Base-by-base conservation (phyloP, 2,329 filamentous ascomycete species). In the Xylariaceae sp. region DNA sequence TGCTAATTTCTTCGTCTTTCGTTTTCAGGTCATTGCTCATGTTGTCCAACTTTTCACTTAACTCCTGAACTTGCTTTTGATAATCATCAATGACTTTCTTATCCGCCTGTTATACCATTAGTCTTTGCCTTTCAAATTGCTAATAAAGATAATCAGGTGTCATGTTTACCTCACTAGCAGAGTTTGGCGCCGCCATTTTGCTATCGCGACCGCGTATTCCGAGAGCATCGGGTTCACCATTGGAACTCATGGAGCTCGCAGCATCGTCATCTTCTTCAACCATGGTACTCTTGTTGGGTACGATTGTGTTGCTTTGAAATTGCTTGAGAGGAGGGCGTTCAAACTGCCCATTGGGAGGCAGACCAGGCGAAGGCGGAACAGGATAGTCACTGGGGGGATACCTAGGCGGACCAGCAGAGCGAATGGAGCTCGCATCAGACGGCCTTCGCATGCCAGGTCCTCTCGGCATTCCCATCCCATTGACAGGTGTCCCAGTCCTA, bases 261-360 rank as follows among this genome's bases (percentile, higher is more conserved):
- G 77, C 79, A 58, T 90, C 89, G 61, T 96, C 91, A 59, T 96
- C 92, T 67, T 97, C 94, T 69, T 99, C 94, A 1, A 97, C 84
- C 86, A 97, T 92, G 1, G 89, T 97, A 64, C 93, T 96, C 73
- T 97, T 99, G 68, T 97, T 97, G 1, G 94, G 94, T 31, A 97
- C 88, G 63, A 97, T 96, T 0, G 91, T 97, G 67, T 96, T 97
- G 67, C 88, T 93, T 67, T 96, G 92, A 60, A 96, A 91, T 36
- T 91, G 91, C 67, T 95, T 96, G 14, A 89, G 88, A 60, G 89
- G 82, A 5, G 92, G 92, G 42, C 89, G 81, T 40, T 87, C 86
- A 58, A 84, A 88, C 47, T 88, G 84, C 62, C 84, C 83, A 43
- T 79, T 79, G 6, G 75, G 75, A 44, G 75, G 76, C 45, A 82